Base-by-base conservation (phyloP, 192 early-diverging fungal genomes). In the Geranomyces michiganensis region DNA sequence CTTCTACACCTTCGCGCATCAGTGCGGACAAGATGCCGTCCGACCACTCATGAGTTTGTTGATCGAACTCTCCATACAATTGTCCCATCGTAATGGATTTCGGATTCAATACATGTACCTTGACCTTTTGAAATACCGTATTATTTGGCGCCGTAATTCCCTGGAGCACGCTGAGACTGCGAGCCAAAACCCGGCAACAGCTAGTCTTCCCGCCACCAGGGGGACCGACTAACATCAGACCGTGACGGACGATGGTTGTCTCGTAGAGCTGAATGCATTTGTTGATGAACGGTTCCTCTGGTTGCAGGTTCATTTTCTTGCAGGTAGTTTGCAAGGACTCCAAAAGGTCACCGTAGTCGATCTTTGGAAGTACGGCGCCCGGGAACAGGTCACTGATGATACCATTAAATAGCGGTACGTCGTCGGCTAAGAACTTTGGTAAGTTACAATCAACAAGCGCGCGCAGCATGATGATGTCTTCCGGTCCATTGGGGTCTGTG, bases 31-130 rank as follows among this genome's bases (percentile, higher is more conserved):
- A 65, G 26, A 88, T 85, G 19, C 87, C 87, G 55, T 88, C 87
- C 1, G 83, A 81, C 87, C 87, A 88, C 64, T 88, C 87, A 58
- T 88, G 87, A 12, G 87, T 85, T 67, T 84, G 80, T 27, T 56
- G 82, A 56, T 88, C 87, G 69, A 88, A 88, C 73, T 87, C 81
- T 29, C 87, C 87, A 62, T 88, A 88, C 21, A 88, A 76, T 58
- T 88, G 87, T 14, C 87, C 87, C 87, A 88, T 88, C 1, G 87
- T 88, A 46, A 88, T 88, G 12, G 87, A 88, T 65, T 88, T 88
- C 0, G 87, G 87, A 62, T 88, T 88, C 0, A 88, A 69, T 19
- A 85, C 82, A 65, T 82, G 74, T 13, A 85, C 80, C 27, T 70
- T 66, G n/a, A 85, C 83, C 58, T 84, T 84, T 63, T 87, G 75